A percentile compares a stretch with the other conserved stretches of the same genome.
phyloP scores from a whole-genome alignment of 2,329 filamentous ascomycete species.

The Ophioceras dolichostomum region DNA sequence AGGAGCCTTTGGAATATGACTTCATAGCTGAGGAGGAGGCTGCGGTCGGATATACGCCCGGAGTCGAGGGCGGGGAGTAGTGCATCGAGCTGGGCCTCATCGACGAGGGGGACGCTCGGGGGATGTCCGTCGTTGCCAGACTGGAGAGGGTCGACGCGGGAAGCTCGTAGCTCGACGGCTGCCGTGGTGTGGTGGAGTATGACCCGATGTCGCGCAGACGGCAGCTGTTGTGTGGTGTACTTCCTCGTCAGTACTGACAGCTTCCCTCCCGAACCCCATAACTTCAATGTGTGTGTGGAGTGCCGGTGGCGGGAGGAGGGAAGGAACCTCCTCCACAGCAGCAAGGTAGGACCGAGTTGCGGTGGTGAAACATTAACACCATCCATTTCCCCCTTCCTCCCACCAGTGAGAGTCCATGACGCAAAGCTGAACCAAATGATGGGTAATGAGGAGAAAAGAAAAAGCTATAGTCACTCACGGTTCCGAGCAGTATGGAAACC shows the following conservation, averaged over 20 bases:
- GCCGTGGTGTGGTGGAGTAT: too few relatives aligned
- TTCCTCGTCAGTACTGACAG: slow-evolving; percentile 23
- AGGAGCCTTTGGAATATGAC: slow-evolving; percentile 40
- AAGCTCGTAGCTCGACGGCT: too few relatives aligned
- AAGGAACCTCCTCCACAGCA: too few relatives aligned
- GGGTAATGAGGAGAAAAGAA: background rate
- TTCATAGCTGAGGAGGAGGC: slow-evolving; percentile 34
- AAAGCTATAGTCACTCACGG: slow-evolving; percentile 30
- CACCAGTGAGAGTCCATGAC: too few relatives aligned
- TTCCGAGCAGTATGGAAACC: slow-evolving; percentile 50
- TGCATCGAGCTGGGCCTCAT: slow-evolving; percentile 42
- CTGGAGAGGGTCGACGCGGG: too few relatives aligned
- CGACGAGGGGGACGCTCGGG: slow-evolving; percentile 52
- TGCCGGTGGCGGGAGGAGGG: background rate
- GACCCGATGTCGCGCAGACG: slow-evolving; percentile 31
- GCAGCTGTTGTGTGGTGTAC: slow-evolving; percentile 9
- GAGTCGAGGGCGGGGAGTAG: slow-evolving; percentile 40
- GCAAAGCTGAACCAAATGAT: too few relatives aligned
- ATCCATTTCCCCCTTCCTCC: too few relatives aligned
- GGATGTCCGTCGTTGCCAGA: slow-evolving; percentile 48
- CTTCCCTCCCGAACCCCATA: slow-evolving; percentile 19
- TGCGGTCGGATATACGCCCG: slow-evolving; percentile 22
- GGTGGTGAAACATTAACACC: too few relatives aligned
- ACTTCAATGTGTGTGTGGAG: slow-evolving; percentile 3
- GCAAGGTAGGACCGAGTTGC: background rate